Conservation (phyloP, 345 rosid genomes). For the Lepidium aucheri region DNA sequence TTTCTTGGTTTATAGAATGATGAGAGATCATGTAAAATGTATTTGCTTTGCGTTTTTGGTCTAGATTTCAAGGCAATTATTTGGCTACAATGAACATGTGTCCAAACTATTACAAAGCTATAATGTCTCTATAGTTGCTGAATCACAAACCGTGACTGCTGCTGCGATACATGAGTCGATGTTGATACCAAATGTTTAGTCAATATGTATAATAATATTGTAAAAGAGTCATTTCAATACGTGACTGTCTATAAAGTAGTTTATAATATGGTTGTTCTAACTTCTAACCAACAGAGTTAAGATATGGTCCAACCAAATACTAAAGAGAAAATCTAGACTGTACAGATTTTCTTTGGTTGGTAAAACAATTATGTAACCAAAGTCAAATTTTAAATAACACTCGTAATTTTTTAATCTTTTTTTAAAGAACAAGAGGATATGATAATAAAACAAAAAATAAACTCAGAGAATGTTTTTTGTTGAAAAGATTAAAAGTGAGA, state of each 20-base stretch:
- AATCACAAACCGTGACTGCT: too few species aligned
- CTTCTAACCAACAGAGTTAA: constrained; percentile 11
- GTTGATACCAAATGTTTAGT: too few species aligned
- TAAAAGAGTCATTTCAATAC: too few species aligned
- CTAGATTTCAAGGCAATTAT: too few species aligned
- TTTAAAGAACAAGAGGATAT: background rate
- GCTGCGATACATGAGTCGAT: too few species aligned
- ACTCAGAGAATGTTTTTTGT: constrained; percentile 26
- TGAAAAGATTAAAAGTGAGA: constrained; percentile 23
- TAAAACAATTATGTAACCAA: constrained; percentile 10
- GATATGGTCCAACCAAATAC: constrained; percentile 22
- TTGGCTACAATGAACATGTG: too few species aligned
- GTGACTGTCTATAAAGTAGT: background rate
- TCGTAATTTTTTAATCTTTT: background rate
- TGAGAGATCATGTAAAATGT: too few species aligned
- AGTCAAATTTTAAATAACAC: constrained; percentile 4
- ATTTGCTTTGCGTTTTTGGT: too few species aligned
- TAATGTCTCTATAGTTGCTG: too few species aligned
- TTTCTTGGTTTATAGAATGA: too few species aligned
- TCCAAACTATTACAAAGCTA: too few species aligned
- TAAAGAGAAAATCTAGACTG: constrained; percentile 5
- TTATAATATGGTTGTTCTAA: constrained; percentile 11
- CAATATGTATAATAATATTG: too few species aligned
- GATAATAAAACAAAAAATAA: constrained; percentile 2
- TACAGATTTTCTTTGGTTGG: constrained; percentile 21